Base-by-base conservation (phyloP, 2,329 filamentous ascomycete species). In the Waltergamsia citrina region DNA sequence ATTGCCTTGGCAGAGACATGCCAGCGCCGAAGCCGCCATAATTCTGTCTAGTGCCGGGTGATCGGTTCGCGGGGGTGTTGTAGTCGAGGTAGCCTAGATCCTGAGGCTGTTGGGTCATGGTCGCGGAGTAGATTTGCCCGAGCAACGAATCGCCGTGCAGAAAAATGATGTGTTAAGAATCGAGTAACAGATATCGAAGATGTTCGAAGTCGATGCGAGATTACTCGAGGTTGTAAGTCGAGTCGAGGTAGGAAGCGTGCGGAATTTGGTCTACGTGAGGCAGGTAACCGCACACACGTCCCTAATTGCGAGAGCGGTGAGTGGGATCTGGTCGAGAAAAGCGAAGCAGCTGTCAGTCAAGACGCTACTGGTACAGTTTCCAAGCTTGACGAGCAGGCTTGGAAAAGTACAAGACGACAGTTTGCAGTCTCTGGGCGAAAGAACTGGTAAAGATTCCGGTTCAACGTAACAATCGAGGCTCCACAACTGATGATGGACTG, bases 51-150 rank as follows among this genome's bases (percentile, higher is more conserved):
- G 83, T 78, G 51, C 75, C 79, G 25, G 85, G 85, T 43, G 60
- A 63, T 51, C 84, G 81, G 54, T 78, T 80, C 41, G 71, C 49
- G 22, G 63, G 51, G 26, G 58, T 59, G 38, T 71, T 59, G 47
- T 83, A 82, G 46, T 85, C 80, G 62, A 83, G 76, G 65, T 85
- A 87, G 36, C 54, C 47, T 69, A 81, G 77, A 40, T 84, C 78
- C 56, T 70, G 64, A 36, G 53, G 57, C 51, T 70, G 70, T 51
- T 73, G 70, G 45, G 52, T 54, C 57, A 61, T 61, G 34, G 40
- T 54, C 26, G n/a, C 11, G 26, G 20, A 20, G 15, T n/a, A 7
- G 25, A n/a, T n/a, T n/a, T n/a, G n/a, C n/a, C n/a, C n/a, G n/a
- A n/a, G n/a, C n/a, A n/a, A n/a, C n/a, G n/a, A n/a, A n/a, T n/a